Base-by-base conservation (phyloP, 768 basidiomycete genomes). In the Phaffia tasmanica region DNA sequence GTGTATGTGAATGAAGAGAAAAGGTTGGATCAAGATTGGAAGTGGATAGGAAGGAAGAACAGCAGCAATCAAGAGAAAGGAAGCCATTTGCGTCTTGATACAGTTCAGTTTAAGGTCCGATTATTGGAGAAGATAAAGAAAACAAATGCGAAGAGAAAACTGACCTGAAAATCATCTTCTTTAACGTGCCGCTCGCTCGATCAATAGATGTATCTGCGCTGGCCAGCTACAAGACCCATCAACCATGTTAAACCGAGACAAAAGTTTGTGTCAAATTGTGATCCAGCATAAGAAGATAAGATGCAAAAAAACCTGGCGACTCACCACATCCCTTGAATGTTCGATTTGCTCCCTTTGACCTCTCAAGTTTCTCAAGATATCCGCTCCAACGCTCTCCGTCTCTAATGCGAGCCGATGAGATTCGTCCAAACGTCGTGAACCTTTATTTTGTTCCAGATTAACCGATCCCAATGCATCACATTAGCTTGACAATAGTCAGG, bases 101-200 rank as follows among this genome's bases (percentile, higher is more conserved):
- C 42, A 65, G 30, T 21, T 67, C 48, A 27, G 35, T 67, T 47
- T 58, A 67, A 62, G 49, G 30, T 19, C 21, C 46, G 21, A 21
- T 57, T 32, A 21, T 30, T 68, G 42, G 30, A 67, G 42, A 49
- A n/a, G 19, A 30, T 57, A 60, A 46, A 29, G 56, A 60, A n/a
- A 51, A 46, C 58, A 57, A 49, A 51, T 11, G 35, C 59, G 29
- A 51, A 27, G 50, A 27, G 32, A 47, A 18, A 57, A 79, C 85
- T 71, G 76, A 95, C 95, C 89, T 85, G 79, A 86, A 82, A 65
- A 97, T 87, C 94, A 98, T 98, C 77, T 87, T 86, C 80, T 87
- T 94, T 60, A 99, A 78, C 53, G 93, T 98, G 16, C 85, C 85
- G 2, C 89, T 86, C 32, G 95, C 94, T 49, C 88, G 83, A 76